Conservation (phyloP, 108 stramenopile genomes). For the Skeletonema grethae region DNA sequence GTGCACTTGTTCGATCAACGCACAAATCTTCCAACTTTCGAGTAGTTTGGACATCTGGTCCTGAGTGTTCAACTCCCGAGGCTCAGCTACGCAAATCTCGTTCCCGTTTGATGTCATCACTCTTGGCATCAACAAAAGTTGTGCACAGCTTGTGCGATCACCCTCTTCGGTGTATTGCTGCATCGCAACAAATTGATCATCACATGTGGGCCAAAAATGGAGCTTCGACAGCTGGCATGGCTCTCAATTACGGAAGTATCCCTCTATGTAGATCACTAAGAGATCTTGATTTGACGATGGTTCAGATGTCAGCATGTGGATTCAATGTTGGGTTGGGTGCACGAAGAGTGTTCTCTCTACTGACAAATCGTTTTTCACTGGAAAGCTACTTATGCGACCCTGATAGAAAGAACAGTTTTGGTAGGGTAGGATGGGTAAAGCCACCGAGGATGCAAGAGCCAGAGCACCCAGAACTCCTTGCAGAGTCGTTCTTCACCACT, state of each 20-base stretch:
- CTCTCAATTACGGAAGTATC: constrained; percentile 81
- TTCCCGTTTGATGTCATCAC: constrained; percentile 66
- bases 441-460: constrained; percentile 84
- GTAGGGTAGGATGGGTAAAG: constrained; percentile 69
- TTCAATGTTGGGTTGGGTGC: constrained; percentile 87
- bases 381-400: constrained; percentile 88
- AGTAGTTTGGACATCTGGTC: constrained; percentile 87
- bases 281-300: constrained; percentile 82
- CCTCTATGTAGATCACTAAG: constrained; percentile 85
- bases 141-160: constrained; percentile 87
- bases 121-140: constrained; percentile 86
- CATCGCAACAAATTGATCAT: constrained; percentile 85
- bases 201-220: constrained; percentile 92
- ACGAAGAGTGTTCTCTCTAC: constrained; percentile 67
- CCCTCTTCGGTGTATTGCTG: constrained; percentile 84
- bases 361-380: constrained; percentile 80
- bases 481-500: constrained; percentile 84
- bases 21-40: constrained; percentile 82
- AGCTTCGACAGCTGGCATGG: constrained; percentile 77
- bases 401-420: constrained; percentile 58
- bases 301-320: constrained; percentile 86
- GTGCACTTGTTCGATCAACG: constrained; percentile 68
- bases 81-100: constrained; percentile 76
- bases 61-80: constrained; percentile 78
- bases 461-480: constrained; percentile 79